These are phyloP conservation scores for Asterochloris erici DNA, from an alignment of 139 green algal genomes.

Conservation along the genomic window DNA sequence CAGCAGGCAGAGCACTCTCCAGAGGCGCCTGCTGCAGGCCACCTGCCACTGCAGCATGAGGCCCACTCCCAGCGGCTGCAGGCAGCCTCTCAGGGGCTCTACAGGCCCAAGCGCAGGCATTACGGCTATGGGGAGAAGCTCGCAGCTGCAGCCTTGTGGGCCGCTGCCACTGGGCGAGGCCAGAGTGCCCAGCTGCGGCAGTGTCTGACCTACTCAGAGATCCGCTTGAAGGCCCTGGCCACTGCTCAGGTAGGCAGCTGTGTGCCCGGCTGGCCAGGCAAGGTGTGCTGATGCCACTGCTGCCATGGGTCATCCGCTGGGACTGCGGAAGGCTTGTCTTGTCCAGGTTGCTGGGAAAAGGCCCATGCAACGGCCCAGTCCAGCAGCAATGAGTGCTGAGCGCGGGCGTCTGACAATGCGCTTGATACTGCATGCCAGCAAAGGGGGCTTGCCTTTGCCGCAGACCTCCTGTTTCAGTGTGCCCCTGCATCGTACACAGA, in stretches of 20 bases:
- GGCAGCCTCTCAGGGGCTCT: not conserved
- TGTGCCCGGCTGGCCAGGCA: too few relatives aligned
- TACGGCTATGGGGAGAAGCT: slow-evolving; percentile 8
- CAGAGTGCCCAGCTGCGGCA: slow-evolving; percentile 14
- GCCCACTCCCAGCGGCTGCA: not conserved
- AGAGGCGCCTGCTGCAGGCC: not conserved
- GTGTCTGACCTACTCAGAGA: slow-evolving; percentile 15
- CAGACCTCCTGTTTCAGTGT: too few relatives aligned
- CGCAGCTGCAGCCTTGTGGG: slow-evolving; percentile 1
- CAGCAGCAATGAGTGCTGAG: too few relatives aligned
- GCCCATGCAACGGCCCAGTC: too few relatives aligned
- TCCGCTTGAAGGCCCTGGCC: slow-evolving; percentile 5
- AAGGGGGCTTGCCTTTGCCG: too few relatives aligned
- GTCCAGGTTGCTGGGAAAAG: too few relatives aligned
- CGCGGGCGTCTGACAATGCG: too few relatives aligned
- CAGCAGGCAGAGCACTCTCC: not conserved
- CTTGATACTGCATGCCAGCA: too few relatives aligned
- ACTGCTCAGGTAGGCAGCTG: not conserved
- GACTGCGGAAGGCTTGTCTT: too few relatives aligned
- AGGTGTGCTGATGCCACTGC: too few relatives aligned
- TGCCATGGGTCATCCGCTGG: too few relatives aligned
- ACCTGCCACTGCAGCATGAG: not conserved
- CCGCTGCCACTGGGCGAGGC: slow-evolving; percentile 4
- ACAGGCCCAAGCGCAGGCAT: not conserved
- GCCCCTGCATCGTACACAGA: too few relatives aligned